Percentiles rank a stretch among this genome's conserved stretches.
These are phyloP conservation scores for Penicillium mononematosum DNA, from an alignment of 495 filamentous ascomycete species.

Conservation along the genomic window DNA sequence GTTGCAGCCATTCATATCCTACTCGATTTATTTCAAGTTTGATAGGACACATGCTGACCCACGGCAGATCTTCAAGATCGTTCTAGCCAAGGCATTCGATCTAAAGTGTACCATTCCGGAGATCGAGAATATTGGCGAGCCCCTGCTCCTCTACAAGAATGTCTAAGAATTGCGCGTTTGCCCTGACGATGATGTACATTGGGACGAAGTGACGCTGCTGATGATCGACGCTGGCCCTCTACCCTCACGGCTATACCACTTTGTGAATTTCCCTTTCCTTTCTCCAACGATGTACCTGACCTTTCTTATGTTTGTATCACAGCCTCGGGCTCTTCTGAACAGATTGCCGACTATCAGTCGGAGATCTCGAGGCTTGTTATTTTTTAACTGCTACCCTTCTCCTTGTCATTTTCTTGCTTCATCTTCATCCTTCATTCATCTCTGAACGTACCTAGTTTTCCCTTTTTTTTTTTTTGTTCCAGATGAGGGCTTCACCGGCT, in stretches of 20 bases:
- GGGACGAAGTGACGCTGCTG: slow-evolving; percentile 43
- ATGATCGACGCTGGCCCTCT: slow-evolving; percentile 36
- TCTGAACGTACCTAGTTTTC: slow-evolving; percentile 22
- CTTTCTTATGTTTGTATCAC: slow-evolving; percentile 17
- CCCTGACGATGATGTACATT: slow-evolving; percentile 41
- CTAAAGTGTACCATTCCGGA: slow-evolving; percentile 98
- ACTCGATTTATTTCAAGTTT: not conserved
- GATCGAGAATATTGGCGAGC: slow-evolving; percentile 96
- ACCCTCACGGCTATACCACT: slow-evolving; percentile 18
- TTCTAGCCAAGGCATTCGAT: slow-evolving; percentile 96
- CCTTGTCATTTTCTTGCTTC: slow-evolving; percentile 12
- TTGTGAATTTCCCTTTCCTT: slow-evolving; percentile 23
- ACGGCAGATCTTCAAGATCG: slow-evolving; percentile 95
- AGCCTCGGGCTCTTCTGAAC: not conserved
- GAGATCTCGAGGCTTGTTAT: slow-evolving; percentile 11
- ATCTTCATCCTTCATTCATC: slow-evolving; percentile 11
- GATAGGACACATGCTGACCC: slow-evolving; percentile 20
- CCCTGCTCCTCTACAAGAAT: slow-evolving; percentile 88
- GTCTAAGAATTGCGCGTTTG: slow-evolving; percentile 44
- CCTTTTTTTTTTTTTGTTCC: slow-evolving; percentile 20
- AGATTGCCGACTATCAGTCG: not conserved
- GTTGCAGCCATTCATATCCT: slow-evolving; percentile 5
- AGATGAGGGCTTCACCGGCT: slow-evolving; percentile 22
- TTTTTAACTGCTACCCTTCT: slow-evolving; percentile 14
- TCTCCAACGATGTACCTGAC: slow-evolving; percentile 27